Percentiles rank a stretch among this genome's conserved stretches.
phyloP scores from a whole-genome alignment of 2,329 filamentous ascomycete species.

The Purpureocillium lavendulum region DNA sequence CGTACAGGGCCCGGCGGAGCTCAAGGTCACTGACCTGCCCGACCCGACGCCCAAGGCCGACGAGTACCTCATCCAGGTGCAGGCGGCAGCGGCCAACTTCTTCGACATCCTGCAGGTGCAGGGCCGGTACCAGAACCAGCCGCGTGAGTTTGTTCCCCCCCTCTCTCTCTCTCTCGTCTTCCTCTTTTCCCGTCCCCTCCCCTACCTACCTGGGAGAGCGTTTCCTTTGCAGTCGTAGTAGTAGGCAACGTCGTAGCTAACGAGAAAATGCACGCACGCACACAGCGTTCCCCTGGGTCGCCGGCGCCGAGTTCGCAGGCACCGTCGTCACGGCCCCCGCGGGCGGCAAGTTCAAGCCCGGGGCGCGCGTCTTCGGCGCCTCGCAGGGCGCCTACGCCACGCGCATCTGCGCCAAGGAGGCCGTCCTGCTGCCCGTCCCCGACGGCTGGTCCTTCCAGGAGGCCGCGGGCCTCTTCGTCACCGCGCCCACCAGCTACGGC shows the following conservation, averaged over 20 bases:
- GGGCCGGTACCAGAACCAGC: slow-evolving; percentile 92
- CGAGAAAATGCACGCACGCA: background rate
- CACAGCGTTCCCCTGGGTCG: slow-evolving; percentile 71
- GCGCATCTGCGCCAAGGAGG: slow-evolving; percentile 59
- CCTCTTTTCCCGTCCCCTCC: background rate
- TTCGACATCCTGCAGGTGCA: slow-evolving; percentile 94
- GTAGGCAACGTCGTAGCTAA: no score
- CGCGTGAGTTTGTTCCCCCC: slow-evolving; percentile 35
- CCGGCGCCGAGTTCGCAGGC: slow-evolving; percentile 82
- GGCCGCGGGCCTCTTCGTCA: slow-evolving; percentile 84
- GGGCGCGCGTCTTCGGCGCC: slow-evolving; percentile 80
- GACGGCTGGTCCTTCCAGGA: slow-evolving; percentile 75
- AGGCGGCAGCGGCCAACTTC: slow-evolving; percentile 87
- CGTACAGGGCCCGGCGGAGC: slow-evolving; percentile 64
- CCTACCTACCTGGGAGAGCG: no score
- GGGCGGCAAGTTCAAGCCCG: slow-evolving; percentile 55
- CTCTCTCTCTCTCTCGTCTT: background rate
- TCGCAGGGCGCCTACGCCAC: slow-evolving; percentile 81
- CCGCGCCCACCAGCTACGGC: slow-evolving; percentile 82
- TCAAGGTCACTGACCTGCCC: slow-evolving; percentile 65
- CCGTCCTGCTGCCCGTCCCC: slow-evolving; percentile 64
- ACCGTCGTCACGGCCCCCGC: slow-evolving; percentile 59
- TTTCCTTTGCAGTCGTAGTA: no score
- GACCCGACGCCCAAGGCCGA: slow-evolving; percentile 62
- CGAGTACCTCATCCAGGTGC: slow-evolving; percentile 82